Evolutionary conservation across 306 rosid genomes (phyloP), one percentile per base, ranked within the genome.

Genomic region (Cucumis cinereus): DNA sequence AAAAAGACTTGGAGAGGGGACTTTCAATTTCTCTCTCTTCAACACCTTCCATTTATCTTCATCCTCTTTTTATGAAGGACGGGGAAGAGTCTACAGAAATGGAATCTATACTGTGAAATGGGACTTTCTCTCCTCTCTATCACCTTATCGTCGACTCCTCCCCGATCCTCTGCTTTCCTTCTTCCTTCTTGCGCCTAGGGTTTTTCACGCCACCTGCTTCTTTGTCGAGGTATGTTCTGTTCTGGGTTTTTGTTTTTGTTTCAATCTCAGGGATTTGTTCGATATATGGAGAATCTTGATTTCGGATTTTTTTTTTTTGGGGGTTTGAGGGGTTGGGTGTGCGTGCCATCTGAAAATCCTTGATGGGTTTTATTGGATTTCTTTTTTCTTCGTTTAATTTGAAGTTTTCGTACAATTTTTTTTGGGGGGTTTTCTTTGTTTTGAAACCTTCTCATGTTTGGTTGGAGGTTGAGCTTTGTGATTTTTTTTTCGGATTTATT

Each of bases 1-100:
- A 15, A 41, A 23, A 58, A 56, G 35, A 17, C 84, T 75, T 81
- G 86, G 82, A 22, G 75, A 66, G 63, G 9, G 45, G 86, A 76
- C 58, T 67, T 74, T 50, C 24, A 8, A 38, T 68, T 24, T 53
- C 55, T 56, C 78, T 36, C 77, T 54, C 49, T 74, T 47, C 7
- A 0, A 11, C 35, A 9, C 36, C 20, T 7, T n/a, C 74, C 20
- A 26, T 30, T 73, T 52, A 26, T 20, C 30, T 28, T 76, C 72
- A 24, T 26, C 35, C 76, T 71, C 58, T 45, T 73, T 54, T 74
- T 74, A 67, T 67, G 45, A 58, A 79, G 57, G 38, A 40, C 73
- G 40, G 54, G 60, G 78, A 79, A 73, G 64, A 69, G 59, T 80
- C 23, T 54, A 45, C 17, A 35, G 16, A 24, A 79, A 14, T 30